These are phyloP conservation scores for Diutina catenulata DNA, from an alignment of 1,139 yeast genomes.

Conservation along the genomic window DNA sequence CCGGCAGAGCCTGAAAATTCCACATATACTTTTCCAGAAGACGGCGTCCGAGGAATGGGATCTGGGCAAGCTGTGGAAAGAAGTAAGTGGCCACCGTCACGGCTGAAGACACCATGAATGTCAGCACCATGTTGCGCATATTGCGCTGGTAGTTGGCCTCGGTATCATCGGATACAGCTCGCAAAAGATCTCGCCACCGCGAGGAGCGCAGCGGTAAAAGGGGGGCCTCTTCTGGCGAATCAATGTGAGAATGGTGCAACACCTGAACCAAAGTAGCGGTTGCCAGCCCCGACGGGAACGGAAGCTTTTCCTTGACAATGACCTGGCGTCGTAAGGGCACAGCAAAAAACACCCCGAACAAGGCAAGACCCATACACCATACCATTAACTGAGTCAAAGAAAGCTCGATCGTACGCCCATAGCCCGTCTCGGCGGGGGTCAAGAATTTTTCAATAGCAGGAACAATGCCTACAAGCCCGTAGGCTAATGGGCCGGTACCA, in stretches of 20 bases:
- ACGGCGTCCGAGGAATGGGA: slow-evolving; percentile 65
- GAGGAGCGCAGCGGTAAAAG: neutral
- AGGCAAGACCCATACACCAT: slow-evolving; percentile 82
- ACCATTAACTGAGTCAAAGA: slow-evolving; percentile 41
- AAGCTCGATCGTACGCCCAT: slow-evolving; percentile 28
- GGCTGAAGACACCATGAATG: slow-evolving; percentile 58
- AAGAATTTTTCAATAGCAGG: slow-evolving; percentile 92
- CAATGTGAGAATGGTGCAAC: slow-evolving; percentile 55
- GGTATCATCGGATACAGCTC: slow-evolving; percentile 6
- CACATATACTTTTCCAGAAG: slow-evolving; percentile 65
- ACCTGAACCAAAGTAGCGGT: slow-evolving; percentile 90
- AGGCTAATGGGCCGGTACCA: slow-evolving; percentile 94
- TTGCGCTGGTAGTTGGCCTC: slow-evolving; percentile 36
- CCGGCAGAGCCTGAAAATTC: slow-evolving; percentile 94
- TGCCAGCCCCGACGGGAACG: slow-evolving; percentile 93
- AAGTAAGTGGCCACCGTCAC: slow-evolving; percentile 69
- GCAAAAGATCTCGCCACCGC: neutral
- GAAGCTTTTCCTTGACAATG: slow-evolving; percentile 69
- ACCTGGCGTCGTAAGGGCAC: slow-evolving; percentile 80
- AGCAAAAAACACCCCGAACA: slow-evolving; percentile 93
- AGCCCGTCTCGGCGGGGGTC: slow-evolving; percentile 68
- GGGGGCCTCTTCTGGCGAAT: slow-evolving; percentile 20
- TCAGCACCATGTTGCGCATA: slow-evolving; percentile 40
- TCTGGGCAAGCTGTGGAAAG: slow-evolving; percentile 49
- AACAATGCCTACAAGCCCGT: slow-evolving; percentile 90